Conservation (phyloP, 2,329 filamentous ascomycete species). For the Alternaria consortialis region DNA sequence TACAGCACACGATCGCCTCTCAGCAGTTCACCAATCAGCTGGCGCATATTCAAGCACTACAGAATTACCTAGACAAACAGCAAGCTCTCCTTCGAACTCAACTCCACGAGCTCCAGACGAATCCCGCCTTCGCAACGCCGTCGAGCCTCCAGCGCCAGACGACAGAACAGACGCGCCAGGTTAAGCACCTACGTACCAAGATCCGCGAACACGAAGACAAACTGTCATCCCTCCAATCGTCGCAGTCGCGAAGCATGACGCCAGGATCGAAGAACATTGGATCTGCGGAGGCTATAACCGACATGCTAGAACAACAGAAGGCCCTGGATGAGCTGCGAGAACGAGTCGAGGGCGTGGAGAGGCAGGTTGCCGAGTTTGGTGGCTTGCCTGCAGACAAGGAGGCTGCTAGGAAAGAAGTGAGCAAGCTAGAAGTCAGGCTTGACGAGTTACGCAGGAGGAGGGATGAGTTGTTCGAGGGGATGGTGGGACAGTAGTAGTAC, state of each 20-base stretch:
- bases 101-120: slow-evolving; percentile 40
- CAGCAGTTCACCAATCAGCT: slow-evolving; percentile 46
- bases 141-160: slow-evolving; percentile 72
- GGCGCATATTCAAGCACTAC: slow-evolving; percentile 44
- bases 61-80: slow-evolving; percentile 46
- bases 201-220: slow-evolving; percentile 69
- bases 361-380: slow-evolving; percentile 71
- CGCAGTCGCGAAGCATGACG: slow-evolving; percentile 32
- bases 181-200: slow-evolving; percentile 72
- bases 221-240: slow-evolving; percentile 50
- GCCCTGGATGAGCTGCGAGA: slow-evolving; percentile 68
- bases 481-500: slow-evolving; percentile 62
- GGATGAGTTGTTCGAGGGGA: slow-evolving; percentile 77
- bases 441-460: slow-evolving; percentile 68
- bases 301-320: slow-evolving; percentile 68
- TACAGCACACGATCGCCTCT: slow-evolving; percentile 41
- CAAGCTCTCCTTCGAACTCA: slow-evolving; percentile 42
- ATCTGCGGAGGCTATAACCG: slow-evolving; percentile 63
- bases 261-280: slow-evolving; percentile 44
- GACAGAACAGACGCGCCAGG: slow-evolving; percentile 74
- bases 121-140: slow-evolving; percentile 56
- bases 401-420: slow-evolving; percentile 74
- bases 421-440: slow-evolving; percentile 71
- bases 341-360: slow-evolving; percentile 67
- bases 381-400: slow-evolving; percentile 76